Evolutionary conservation across 2,329 filamentous ascomycete species (phyloP).

Genomic region (Zopfia rhizophila): DNA sequence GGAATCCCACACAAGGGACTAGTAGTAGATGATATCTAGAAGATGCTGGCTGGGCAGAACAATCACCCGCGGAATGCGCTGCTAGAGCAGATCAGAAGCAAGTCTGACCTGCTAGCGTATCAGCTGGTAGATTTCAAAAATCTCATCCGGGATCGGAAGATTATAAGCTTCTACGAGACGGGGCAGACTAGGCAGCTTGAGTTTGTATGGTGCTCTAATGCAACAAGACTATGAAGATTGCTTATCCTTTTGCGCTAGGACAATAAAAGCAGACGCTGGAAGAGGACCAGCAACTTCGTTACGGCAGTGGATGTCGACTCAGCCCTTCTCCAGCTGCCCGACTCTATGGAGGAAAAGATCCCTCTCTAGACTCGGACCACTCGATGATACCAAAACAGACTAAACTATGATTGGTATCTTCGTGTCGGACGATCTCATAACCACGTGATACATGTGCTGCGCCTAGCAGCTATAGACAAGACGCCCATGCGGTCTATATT

Average conservation of each 20-base stretch:
- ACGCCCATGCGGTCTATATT: too few relatives aligned
- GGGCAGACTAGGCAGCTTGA: slow-evolving; percentile 31
- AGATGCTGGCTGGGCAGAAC: slow-evolving; percentile 12
- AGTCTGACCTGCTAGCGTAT: slow-evolving; percentile 19
- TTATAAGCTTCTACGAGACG: slow-evolving; percentile 44
- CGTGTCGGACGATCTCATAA: too few relatives aligned
- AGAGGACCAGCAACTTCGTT: slow-evolving; percentile 12
- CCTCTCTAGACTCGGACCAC: slow-evolving; percentile 32
- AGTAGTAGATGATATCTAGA: slow-evolving; percentile 17
- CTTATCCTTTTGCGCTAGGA: slow-evolving; percentile 11
- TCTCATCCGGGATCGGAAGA: slow-evolving; percentile 36
- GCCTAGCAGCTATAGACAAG: too few relatives aligned
- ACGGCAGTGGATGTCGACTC: slow-evolving; percentile 14
- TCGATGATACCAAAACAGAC: too few relatives aligned
- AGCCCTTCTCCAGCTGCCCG: slow-evolving; percentile 27
- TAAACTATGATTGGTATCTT: too few relatives aligned
- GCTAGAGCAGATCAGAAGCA: slow-evolving; percentile 8
- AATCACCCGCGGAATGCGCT: slow-evolving; percentile 12
- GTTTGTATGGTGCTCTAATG: slow-evolving; percentile 20
- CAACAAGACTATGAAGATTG: slow-evolving; percentile 8
- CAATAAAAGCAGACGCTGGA: slow-evolving; percentile 13
- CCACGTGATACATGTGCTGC: too few relatives aligned
- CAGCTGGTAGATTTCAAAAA: slow-evolving; percentile 41
- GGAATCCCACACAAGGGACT: slow-evolving; percentile 22
- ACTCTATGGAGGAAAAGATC: slow-evolving; percentile 30